Evolutionary conservation across 495 filamentous ascomycete species (phyloP).

Genomic region (Talaromyces stipitatus): DNA sequence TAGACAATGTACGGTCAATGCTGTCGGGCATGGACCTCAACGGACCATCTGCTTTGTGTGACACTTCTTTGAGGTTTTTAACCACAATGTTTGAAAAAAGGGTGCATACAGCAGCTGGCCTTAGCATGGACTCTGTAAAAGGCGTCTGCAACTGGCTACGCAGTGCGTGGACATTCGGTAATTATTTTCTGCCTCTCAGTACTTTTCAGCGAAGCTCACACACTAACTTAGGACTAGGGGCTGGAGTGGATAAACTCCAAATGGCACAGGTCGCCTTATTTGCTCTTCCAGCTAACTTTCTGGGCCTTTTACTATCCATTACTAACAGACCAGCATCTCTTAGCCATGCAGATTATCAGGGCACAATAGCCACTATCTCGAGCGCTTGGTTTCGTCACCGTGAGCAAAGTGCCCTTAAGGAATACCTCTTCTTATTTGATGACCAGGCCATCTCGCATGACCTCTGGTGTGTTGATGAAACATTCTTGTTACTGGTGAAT

Average conservation of each 20-base stretch:
- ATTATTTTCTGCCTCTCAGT: slow-evolving; percentile 9
- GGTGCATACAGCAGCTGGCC: slow-evolving; percentile 48
- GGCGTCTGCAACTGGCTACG: slow-evolving; percentile 73
- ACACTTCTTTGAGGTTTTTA: slow-evolving; percentile 73
- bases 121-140: slow-evolving; percentile 54
- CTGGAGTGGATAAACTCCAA: slow-evolving; percentile 29
- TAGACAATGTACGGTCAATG: slow-evolving; percentile 58
- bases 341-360: slow-evolving; percentile 15
- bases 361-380: slow-evolving; percentile 21
- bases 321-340: slow-evolving; percentile 26
- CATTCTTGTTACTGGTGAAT: slow-evolving; percentile 12
- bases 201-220: background rate
- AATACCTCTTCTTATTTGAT: slow-evolving; percentile 29
- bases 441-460: slow-evolving; percentile 16
- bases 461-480: slow-evolving; percentile 19
- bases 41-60: slow-evolving; percentile 71
- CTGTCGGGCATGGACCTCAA: slow-evolving; percentile 68
- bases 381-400: slow-evolving; percentile 30
- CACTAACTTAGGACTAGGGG: slow-evolving; percentile 21
- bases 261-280: slow-evolving; percentile 32
- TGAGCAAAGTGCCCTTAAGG: slow-evolving; percentile 23
- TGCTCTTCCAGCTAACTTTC: slow-evolving; percentile 31
- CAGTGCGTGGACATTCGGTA: slow-evolving; percentile 71
- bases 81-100: slow-evolving; percentile 50
- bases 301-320: slow-evolving; percentile 31